A percentile compares a stretch with the other conserved stretches of the same genome.
Conservation (phyloP, 495 filamentous ascomycete genomes). For the Penicillium dipodomyicola region DNA sequence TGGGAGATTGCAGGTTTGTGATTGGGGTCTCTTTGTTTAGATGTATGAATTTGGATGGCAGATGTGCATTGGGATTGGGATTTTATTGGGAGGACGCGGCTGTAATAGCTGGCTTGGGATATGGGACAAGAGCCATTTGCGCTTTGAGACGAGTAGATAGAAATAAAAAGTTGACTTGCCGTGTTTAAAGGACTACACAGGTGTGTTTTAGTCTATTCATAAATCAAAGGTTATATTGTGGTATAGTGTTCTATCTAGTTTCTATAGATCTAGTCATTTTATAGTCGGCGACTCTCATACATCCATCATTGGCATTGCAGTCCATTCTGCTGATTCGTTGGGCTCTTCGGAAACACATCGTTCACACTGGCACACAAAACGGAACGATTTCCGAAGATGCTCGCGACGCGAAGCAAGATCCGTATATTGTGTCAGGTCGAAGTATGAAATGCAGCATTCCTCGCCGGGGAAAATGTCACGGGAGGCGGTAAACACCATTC, state of each 20-base stretch:
- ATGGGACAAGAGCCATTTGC: neutral
- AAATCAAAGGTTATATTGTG: neutral
- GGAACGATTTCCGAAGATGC: conserved; percentile 33
- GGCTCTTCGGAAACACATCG: conserved; percentile 33
- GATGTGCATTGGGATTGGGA: neutral
- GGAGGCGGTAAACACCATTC: conserved; percentile 39
- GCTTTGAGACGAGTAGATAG: neutral
- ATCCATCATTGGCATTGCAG: conserved; percentile 21
- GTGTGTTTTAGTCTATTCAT: too few species aligned
- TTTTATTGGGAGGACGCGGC: neutral
- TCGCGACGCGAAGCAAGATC: conserved; percentile 27
- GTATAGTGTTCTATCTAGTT: conserved; percentile 5
- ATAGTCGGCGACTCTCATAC: conserved; percentile 10
- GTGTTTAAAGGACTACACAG: too few species aligned
- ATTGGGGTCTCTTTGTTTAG: conserved; percentile 77
- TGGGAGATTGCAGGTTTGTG: conserved; percentile 68
- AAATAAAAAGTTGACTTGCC: neutral
- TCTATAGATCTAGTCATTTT: conserved; percentile 3
- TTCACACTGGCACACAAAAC: conserved; percentile 35
- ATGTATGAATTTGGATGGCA: neutral
- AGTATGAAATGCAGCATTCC: conserved; percentile 45
- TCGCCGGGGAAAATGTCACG: conserved; percentile 36
- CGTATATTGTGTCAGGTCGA: conserved; percentile 31
- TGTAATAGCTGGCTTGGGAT: neutral
- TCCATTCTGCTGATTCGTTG: conserved; percentile 15